Percentiles rank a stretch among this genome's conserved stretches.
These are phyloP conservation scores for Bassia scoparia DNA, from an alignment of 148 eudicot species.

Conservation along the genomic window DNA sequence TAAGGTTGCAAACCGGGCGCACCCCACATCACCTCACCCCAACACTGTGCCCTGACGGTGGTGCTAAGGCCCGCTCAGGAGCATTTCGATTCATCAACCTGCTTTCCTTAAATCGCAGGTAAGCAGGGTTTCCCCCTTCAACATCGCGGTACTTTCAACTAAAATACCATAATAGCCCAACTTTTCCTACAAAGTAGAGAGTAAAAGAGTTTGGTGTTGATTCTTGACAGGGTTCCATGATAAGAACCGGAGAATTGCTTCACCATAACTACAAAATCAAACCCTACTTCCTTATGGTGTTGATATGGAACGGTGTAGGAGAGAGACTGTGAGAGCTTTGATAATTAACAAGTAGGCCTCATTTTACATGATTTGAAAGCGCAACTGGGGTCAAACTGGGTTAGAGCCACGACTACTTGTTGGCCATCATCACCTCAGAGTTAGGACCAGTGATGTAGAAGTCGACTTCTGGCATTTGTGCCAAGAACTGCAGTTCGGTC, in stretches of 20 bases:
- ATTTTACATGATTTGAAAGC: conserved; percentile 49
- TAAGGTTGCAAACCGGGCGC: conserved; percentile 48
- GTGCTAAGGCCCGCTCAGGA: conserved; percentile 58
- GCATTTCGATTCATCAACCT: conserved; percentile 70
- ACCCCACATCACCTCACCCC: conserved; percentile 44
- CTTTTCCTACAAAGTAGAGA: not conserved
- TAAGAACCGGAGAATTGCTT: conserved; percentile 58
- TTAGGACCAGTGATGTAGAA: conserved; percentile 45
- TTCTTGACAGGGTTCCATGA: conserved; percentile 59
- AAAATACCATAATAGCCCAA: not conserved
- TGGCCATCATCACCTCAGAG: conserved; percentile 50
- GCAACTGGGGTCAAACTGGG: conserved; percentile 76
- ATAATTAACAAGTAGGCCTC: conserved; percentile 38
- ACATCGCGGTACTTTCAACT: conserved; percentile 41
- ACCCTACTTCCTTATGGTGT: conserved; percentile 45
- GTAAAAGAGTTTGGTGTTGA: not conserved
- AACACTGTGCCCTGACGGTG: conserved; percentile 76
- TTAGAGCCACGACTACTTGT: conserved; percentile 37
- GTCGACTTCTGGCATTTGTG: conserved; percentile 43
- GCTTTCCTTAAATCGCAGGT: conserved; percentile 51
- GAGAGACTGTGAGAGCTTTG: conserved; percentile 45
- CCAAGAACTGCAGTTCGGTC: conserved; percentile 61
- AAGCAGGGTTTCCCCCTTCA: conserved; percentile 65
- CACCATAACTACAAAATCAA: conserved; percentile 45
- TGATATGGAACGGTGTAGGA: conserved; percentile 68